A percentile compares a stretch with the other conserved stretches of the same genome.
These are phyloP conservation scores for Tolypocladium tundrense DNA, from an alignment of 2,329 filamentous ascomycete genomes.

Conservation along the genomic window DNA sequence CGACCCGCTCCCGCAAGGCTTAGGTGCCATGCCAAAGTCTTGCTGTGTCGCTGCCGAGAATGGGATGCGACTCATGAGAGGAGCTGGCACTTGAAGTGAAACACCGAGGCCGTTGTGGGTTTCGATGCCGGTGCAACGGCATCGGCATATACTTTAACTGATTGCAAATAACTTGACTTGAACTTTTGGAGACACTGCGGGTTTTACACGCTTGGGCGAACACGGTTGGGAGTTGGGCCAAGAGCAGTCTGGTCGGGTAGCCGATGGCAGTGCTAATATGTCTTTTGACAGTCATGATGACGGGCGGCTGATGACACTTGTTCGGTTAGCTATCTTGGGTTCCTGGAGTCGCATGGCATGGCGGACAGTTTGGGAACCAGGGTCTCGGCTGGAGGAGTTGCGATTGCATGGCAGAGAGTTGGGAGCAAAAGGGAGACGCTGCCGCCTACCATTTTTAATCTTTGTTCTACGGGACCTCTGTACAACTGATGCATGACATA, in stretches of 20 bases:
- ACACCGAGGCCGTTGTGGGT: not conserved
- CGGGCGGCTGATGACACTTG: constrained; percentile 17
- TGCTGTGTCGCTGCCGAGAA: not conserved
- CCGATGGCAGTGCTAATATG: constrained; percentile 10
- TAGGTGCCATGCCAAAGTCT: constrained; percentile 10
- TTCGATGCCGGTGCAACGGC: not conserved
- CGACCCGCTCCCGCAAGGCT: constrained; percentile 62
- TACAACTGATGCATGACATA: constrained; percentile 6
- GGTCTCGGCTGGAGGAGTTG: constrained; percentile 1
- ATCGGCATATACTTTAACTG: not conserved
- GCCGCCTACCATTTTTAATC: constrained; percentile 3
- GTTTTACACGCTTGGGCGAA: not conserved
- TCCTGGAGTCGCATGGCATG: constrained; percentile 6
- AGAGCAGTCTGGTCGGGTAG: constrained; percentile 6
- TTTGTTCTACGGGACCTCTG: constrained; percentile 4
- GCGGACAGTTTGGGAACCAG: constrained; percentile 2
- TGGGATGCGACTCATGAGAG: not conserved
- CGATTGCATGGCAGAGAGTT: constrained; percentile 3
- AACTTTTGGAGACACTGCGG: constrained; percentile 4
- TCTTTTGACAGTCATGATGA: constrained; percentile 19
- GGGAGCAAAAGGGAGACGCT: constrained; percentile 2
- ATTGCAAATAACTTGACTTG: not conserved
- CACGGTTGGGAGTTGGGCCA: constrained; percentile 6
- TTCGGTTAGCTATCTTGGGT: constrained; percentile 10
- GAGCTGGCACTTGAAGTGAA: not conserved